Base-by-base conservation (phyloP, 345 rosid species). In the Euphorbia pulcherrima region DNA sequence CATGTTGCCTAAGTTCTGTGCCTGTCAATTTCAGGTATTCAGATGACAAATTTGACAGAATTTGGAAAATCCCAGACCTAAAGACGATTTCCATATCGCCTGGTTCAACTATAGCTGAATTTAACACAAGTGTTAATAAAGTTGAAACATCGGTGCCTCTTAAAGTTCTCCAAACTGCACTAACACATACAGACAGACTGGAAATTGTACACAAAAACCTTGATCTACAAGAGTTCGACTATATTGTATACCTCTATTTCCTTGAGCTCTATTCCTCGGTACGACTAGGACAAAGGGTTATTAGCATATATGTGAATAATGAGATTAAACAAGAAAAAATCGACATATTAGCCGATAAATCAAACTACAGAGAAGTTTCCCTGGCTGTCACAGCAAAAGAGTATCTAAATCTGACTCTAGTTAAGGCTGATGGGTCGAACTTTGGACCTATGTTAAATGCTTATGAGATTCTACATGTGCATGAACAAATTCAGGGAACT, bases 391-490 rank as follows among this genome's bases (percentile, higher is more conserved):
- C 69, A 8, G 87, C 86, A 62, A 77, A 69, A 26, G 79, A 83
- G 68, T 75, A 72, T 76, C 72, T 88, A 4, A 88, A 84, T 70
- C 70, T 85, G 78, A 85, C 86, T 71, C 73, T 88, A 40, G 77
- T 30, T 60, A 87, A 79, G 80, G 83, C 71, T 64, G 17, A 69
- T 65, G 78, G 77, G 44, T 82, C 62, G 29, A 73, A 62, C 16
- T 65, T 79, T 17, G 92, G 92, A 73, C 92, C 92, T 54, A 72
- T 84, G 50, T 78, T 87, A 64, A 88, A 81, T 64, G 92, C 87
- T 24, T 84, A 83, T 39, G 90, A 88, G 83, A 80, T 88, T 79
- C 79, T 88, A 54, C 82, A 78, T 65, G 55, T 82, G 73, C 67
- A 18, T 2, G 72, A 60, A 61, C 35, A 78, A 82, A 44, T 68